Evolutionary conservation across 2,329 filamentous ascomycete genomes (phyloP), one percentile per base, ranked within the genome.

Genomic region (Acephala macrosclerotiorum): DNA sequence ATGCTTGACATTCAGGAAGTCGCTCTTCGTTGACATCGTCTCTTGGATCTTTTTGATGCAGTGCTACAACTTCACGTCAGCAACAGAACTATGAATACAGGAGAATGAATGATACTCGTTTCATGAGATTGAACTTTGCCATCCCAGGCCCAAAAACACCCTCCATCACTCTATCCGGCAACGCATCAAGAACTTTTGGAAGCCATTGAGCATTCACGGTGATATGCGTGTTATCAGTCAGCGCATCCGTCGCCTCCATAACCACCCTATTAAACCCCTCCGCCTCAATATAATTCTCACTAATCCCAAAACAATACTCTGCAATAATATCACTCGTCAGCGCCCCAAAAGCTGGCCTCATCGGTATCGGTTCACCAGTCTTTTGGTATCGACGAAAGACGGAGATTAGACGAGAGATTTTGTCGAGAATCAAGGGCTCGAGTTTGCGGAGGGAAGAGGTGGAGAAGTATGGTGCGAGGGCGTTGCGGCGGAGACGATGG

Each of bases 221-320:
- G 25, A 69, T 35, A 45, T 69, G 64, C 25, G 62, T 61, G 2
- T 51, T 63, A 45, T 66, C 57, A 12, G 40, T 63, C 22, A 69
- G 14, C 9, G 25, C 61, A 60, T 67, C 67, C 4, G 58, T 66
- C 12, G 63, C 57, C 18, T 63, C 65, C 12, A 67, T 29, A 9
- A 68, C 60, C 29, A 61, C 45, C 1, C 45, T 63, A 63, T 68
- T 68, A n/a, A 68, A 68, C 1, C 57, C 63, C 12, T 45, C 38
- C 6, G 66, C 62, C 25, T 68, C 66, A 16, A 65, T 60, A 29
- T 68, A 68, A 29, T 68, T 68, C 38, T 68, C 66, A 26, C 20
- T 56, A 11, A 58, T 58, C 1, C 62, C 74, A 56, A 74, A 75
- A 56, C 68, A 72, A 62, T 74, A 75, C 42, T 72, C 68, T 2